Conservation (phyloP, 257 asterid genomes). For the Verbascum thapsus region DNA sequence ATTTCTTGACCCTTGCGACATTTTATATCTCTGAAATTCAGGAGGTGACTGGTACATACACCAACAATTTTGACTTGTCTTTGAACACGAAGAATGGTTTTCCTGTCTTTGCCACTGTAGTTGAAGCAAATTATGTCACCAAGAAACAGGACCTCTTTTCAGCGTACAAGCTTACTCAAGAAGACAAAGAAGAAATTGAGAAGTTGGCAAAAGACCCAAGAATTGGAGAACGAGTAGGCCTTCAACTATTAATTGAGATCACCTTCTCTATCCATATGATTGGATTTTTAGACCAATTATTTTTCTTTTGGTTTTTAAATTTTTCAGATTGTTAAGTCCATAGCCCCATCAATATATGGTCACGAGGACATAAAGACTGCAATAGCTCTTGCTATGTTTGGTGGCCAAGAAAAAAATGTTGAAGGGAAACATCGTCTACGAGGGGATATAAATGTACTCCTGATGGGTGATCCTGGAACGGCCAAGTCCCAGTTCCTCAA, state of each 20-base stretch:
- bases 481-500: slow-evolving; percentile 99
- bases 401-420: slow-evolving; percentile 97
- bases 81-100: slow-evolving; percentile 96
- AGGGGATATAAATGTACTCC: slow-evolving; percentile 94
- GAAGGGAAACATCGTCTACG: slow-evolving; percentile 91
- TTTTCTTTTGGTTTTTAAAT: slow-evolving; percentile 13
- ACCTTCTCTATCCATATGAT: background rate
- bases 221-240: slow-evolving; percentile 83
- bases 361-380: slow-evolving; percentile 98
- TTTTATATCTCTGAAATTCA: slow-evolving; percentile 36
- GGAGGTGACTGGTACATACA: slow-evolving; percentile 98
- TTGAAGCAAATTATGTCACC: slow-evolving; percentile 92
- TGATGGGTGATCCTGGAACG: slow-evolving; percentile 98
- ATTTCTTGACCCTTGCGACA: slow-evolving; percentile 18
- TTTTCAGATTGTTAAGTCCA: slow-evolving; percentile 81
- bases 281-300: slow-evolving; percentile 1
- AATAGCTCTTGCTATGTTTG: slow-evolving; percentile 96
- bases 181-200: slow-evolving; percentile 95
- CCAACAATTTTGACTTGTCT: slow-evolving; percentile 94
- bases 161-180: slow-evolving; percentile 95
- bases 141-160: slow-evolving; percentile 98
- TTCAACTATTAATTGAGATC: slow-evolving; percentile 16
- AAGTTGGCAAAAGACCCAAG: slow-evolving; percentile 96
- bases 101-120: slow-evolving; percentile 99
- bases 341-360: slow-evolving; percentile 96